A percentile compares a stretch with the other conserved stretches of the same genome.
phyloP scores from a whole-genome alignment of 768 basidiomycete genomes.

The Kwoniella heveanensis region DNA sequence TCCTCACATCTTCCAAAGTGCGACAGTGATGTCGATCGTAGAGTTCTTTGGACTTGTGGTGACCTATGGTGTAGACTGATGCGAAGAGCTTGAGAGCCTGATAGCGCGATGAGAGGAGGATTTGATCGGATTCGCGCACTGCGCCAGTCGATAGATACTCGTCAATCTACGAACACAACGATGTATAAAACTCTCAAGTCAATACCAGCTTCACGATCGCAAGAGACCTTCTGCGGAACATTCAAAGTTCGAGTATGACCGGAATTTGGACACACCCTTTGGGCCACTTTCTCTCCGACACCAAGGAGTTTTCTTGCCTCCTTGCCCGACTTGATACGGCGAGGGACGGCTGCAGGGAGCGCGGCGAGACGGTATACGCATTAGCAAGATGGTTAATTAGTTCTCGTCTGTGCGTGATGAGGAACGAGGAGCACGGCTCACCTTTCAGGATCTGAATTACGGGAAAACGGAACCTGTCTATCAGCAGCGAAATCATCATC shows the following conservation, averaged over 20 bases:
- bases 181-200: background rate
- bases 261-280: conserved; percentile 34
- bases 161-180: conserved; percentile 45
- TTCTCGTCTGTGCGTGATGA: too few species aligned
- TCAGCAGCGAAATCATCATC: too few species aligned
- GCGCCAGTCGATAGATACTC: conserved; percentile 47
- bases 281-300: conserved; percentile 51
- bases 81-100: conserved; percentile 46
- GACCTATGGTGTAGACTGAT: conserved; percentile 53
- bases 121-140: conserved; percentile 44
- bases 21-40: conserved; percentile 58
- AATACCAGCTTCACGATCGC: too few species aligned
- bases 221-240: too few species aligned
- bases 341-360: conserved; percentile 49
- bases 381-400: too few species aligned
- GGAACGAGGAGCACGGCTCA: conserved; percentile 20
- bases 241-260: background rate
- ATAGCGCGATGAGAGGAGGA: conserved; percentile 43
- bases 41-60: conserved; percentile 46
- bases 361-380: too few species aligned
- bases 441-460: conserved; percentile 34
- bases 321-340: conserved; percentile 46
- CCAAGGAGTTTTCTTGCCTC: conserved; percentile 48
- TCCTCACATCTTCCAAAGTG: conserved; percentile 62
- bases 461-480: too few species aligned